phyloP scores from a whole-genome alignment of 1,139 yeast genomes.

The Yamadazyma kanchanaburiensis region DNA sequence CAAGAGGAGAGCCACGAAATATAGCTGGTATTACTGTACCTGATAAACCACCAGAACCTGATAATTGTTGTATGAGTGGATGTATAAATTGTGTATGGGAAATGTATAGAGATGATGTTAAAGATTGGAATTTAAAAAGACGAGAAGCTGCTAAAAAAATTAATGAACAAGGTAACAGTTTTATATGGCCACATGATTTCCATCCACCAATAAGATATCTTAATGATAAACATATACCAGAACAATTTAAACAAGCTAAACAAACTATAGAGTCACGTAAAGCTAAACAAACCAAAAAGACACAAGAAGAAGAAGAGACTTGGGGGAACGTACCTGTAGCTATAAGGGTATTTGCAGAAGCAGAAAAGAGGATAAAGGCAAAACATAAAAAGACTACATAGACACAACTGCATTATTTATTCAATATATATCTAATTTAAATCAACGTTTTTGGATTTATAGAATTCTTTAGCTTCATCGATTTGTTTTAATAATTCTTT shows the following conservation, averaged over 20 bases:
- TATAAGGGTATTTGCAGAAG: slow-evolving; percentile 77
- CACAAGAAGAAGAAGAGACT: slow-evolving; percentile 25
- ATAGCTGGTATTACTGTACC: slow-evolving; percentile 82
- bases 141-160: slow-evolving; percentile 59
- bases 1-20: slow-evolving; percentile 35
- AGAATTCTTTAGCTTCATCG: slow-evolving; percentile 61
- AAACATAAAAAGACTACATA: slow-evolving; percentile 18
- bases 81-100: slow-evolving; percentile 98
- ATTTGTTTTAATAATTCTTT: slow-evolving; percentile 62
- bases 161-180: slow-evolving; percentile 32
- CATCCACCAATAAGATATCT: slow-evolving; percentile 57
- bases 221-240: slow-evolving; percentile 31
- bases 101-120: slow-evolving; percentile 78
- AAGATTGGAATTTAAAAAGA: slow-evolving; percentile 70
- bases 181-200: slow-evolving; percentile 78
- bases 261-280: slow-evolving; percentile 8
- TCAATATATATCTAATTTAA: slow-evolving; percentile 25
- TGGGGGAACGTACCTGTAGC: slow-evolving; percentile 76
- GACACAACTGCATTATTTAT: background rate
- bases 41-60: slow-evolving; percentile 80
- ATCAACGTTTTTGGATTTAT: slow-evolving; percentile 55
- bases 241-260: slow-evolving; percentile 11
- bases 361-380: slow-evolving; percentile 64
- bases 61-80: slow-evolving; percentile 97
- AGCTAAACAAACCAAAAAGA: slow-evolving; percentile 13